Evolutionary conservation across 768 basidiomycete genomes (phyloP), one percentile per base, ranked within the genome.

Genomic region (Kwoniella bestiolae): DNA sequence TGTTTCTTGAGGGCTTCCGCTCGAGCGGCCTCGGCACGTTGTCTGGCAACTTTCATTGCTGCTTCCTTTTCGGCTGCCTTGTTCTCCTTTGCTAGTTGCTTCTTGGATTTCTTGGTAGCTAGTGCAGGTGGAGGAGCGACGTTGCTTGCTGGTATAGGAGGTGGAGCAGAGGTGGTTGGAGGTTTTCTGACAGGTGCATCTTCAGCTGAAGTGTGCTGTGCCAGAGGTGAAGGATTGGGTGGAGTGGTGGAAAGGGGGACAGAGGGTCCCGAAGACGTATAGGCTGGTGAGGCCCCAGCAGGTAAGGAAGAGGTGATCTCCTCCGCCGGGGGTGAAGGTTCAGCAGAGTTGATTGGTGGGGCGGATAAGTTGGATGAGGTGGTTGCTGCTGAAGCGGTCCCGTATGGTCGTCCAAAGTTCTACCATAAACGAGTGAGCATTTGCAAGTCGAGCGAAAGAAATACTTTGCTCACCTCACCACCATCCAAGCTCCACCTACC

Each of bases 401-500:
- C 67, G 44, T 78, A 78, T 7, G 74, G 74, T 47, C 66, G 55
- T 28, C 60, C 49, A 38, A 56, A 70, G 34, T 75, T 66, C 67
- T 77, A 46, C 29, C 35, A 14, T 35, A 3, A 8, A 18, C 28
- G 12, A 58, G 16, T 18, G n/a, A n/a, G n/a, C n/a, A 16, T 64
- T 63, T 31, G 55, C 50, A 63, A 56, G 65, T 18, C 14, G 25
- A 31, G 26, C 5, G 34, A 51, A 29, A 7, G 11, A 55, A n/a
- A n/a, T n/a, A n/a, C n/a, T n/a, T n/a, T n/a, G n/a, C 75, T 72
- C 55, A 79, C 77, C 65, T 79, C 77, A 28, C 75, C 77, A 1
- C 77, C 75, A 59, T 78, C 77, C 31, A 75, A 35, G 55, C 71
- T 73, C 74, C 75, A 77, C 55, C 72, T 58, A 31, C 74, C 77